Base-by-base conservation (phyloP, 2,329 filamentous ascomycete species). In the Dactylellina haptotyla region DNA sequence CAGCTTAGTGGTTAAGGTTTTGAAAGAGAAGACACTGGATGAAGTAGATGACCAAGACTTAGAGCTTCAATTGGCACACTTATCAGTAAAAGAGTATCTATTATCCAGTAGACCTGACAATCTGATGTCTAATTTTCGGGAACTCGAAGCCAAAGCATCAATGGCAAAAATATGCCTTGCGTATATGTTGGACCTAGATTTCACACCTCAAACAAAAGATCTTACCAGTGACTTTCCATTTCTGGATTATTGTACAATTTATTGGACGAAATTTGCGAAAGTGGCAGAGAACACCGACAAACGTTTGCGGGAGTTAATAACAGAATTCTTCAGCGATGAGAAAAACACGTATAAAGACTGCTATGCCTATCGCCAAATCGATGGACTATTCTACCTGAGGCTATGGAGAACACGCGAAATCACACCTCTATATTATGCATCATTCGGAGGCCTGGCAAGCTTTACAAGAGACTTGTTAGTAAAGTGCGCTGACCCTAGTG, bases 1-100 rank as follows among this genome's bases (percentile, higher is more conserved):
- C 0, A 76, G 78, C 59, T 65, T 80, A n/a, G 75, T 79, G 16
- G 45, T 76, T 12, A 41, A 76, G n/a, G n/a, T n/a, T n/a, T n/a
- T n/a, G n/a, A n/a, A n/a, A n/a, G n/a, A n/a, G n/a, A n/a, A n/a
- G n/a, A n/a, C n/a, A n/a, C n/a, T n/a, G n/a, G n/a, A n/a, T n/a
- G n/a, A n/a, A n/a, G n/a, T n/a, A n/a, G n/a, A n/a, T n/a, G n/a
- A n/a, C n/a, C n/a, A n/a, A n/a, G 23, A 65, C 50, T 3, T 63
- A n/a, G 50, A 10, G 32, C 32, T 37, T 37, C 32, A 4, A 37
- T 5, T 5, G 10, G 10, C 32, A n/a, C 32, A 37, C n/a, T 2
- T 37, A 9, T 37, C 32, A n/a, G 4, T 37, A 9, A 2, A 2
- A 37, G 32, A 37, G 2, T 37, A 37, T 37, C 4, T 37, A n/a